Base-by-base conservation (phyloP, 1,139 yeast species). In the Suhomyces wounanorum region DNA sequence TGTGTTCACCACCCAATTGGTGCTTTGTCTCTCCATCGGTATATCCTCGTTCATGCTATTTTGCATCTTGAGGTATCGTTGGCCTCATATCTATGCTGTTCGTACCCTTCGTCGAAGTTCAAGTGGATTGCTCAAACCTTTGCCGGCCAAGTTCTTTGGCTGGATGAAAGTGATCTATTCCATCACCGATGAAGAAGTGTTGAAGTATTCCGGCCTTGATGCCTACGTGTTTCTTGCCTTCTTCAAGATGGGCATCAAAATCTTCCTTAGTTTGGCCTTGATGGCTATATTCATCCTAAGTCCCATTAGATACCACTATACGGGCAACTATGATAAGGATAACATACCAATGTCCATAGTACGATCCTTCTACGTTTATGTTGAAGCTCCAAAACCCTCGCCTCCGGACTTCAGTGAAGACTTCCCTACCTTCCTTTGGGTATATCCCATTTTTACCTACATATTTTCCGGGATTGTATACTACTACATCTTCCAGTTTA, bases 41-140 rank as follows among this genome's bases (percentile, higher is more conserved):
- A 46, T 67, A n/a, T 61, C 63, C 18, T 64, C 74, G 43, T 72
- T 76, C 45, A 51, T 71, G 16, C 59, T 75, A 42, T 77, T 77
- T 57, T 76, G 81, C 57, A 62, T 71, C 46, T 64, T 75, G 51
- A 65, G 82, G 48, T 72, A 71, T 48, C 66, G 73, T 58, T 78
- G 81, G 79, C 82, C 82, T 18, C 81, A 76, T 56, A 75, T 78
- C 55, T 78, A 78, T 55, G 81, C 82, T n/a, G 77, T 77, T 16
- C 57, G 82, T 53, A 75, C 81, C 8, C 59, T 77, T 38, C 60
- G 81, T 50, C 66, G 67, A 50, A 61, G 66, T 45, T 63, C 67
- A 47, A 60, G 62, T 30, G 59, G 58, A 11, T 49, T 56, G 3
- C 61, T 75, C 53, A 68, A 68, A 49, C 69, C 66, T n/a, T 62